Evolutionary conservation across 2,329 filamentous ascomycete species (phyloP), one percentile per base, ranked within the genome.

Genomic region (Trichoderma semiorbis): DNA sequence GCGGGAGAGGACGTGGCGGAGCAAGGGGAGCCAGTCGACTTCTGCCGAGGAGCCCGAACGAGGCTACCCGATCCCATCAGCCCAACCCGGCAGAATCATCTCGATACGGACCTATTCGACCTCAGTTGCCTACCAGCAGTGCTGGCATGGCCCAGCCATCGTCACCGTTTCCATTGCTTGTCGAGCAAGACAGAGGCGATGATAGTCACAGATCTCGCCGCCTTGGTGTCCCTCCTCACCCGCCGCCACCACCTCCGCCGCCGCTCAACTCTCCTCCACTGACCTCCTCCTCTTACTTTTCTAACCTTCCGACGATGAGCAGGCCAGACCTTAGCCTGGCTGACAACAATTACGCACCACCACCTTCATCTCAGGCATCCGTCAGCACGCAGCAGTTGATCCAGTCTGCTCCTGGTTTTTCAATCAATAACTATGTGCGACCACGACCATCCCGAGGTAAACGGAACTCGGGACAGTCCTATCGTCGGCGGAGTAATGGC

Each of bases 41-140:
- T 66, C n/a, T 63, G 43, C 70, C 72, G 61, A 73, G 69, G 69
- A 72, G 70, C 50, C 66, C 61, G 43, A 53, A 69, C 63, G 68
- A 65, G 21, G 70, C 66, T 75, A 61, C 73, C 73, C 57, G 53
- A 70, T 43, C 39, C 47, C 30, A 57, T 57, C 66, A 43, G 34
- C 61, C 30, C n/a, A 47, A 28, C 39, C 61, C 36, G 69, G 72
- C 53, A 58, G 36, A 43, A 60, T 21, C n/a, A 14, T 66, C 32
- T 64, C 55, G 36, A 36, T 34, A 72, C 21, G 60, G 43, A 32
- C 68, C 69, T 26, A 16, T 58, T 34, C 60, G 53, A 30, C 28
- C 34, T 50, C 47, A 50, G 58, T 18, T 61, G n/a, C 32, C 53
- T 60, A 7, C 30, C 21, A 32, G 26, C 11, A 24, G 34, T 47